Conservation (phyloP, 257 asterid genomes). For the Plantago major region DNA sequence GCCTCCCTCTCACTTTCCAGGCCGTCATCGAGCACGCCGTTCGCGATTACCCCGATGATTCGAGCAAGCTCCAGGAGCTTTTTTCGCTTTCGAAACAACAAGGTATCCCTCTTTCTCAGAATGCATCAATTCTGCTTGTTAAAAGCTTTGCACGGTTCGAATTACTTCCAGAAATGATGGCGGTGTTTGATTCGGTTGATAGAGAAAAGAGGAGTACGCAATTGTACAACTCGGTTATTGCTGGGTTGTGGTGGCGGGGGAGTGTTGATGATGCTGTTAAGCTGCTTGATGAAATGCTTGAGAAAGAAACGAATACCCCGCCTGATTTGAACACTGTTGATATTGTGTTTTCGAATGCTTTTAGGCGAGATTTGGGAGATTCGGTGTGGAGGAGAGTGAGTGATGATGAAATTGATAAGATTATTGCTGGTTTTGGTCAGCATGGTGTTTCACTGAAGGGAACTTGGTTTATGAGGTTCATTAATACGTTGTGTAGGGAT, state of each 20-base stretch:
- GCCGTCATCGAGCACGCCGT: constrained; percentile 54
- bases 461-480: constrained; percentile 36
- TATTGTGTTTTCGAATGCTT: constrained; percentile 31
- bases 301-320: constrained; percentile 20
- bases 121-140: constrained; percentile 53
- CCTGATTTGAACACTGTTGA: constrained; percentile 46
- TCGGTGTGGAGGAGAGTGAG: constrained; percentile 38
- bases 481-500: constrained; percentile 45
- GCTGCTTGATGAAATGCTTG: constrained; percentile 77
- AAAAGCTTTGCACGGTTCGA: constrained; percentile 39
- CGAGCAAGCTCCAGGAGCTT: constrained; percentile 43
- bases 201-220: constrained; percentile 31
- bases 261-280: constrained; percentile 53
- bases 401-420: constrained; percentile 46
- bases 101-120: constrained; percentile 38
- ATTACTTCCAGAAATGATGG: constrained; percentile 46
- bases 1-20: constrained; percentile 54
- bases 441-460: constrained; percentile 33
- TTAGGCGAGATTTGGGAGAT: constrained; percentile 34
- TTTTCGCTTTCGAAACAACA: constrained; percentile 37
- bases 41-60: constrained; percentile 32
- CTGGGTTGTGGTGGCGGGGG: constrained; percentile 36
- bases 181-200: constrained; percentile 37
- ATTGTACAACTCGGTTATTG: constrained; percentile 42
- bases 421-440: constrained; percentile 39